Percentiles rank a stretch among this genome's conserved stretches.
Conservation (phyloP, 2,329 filamentous ascomycete species). For the Epichloe typhina region DNA sequence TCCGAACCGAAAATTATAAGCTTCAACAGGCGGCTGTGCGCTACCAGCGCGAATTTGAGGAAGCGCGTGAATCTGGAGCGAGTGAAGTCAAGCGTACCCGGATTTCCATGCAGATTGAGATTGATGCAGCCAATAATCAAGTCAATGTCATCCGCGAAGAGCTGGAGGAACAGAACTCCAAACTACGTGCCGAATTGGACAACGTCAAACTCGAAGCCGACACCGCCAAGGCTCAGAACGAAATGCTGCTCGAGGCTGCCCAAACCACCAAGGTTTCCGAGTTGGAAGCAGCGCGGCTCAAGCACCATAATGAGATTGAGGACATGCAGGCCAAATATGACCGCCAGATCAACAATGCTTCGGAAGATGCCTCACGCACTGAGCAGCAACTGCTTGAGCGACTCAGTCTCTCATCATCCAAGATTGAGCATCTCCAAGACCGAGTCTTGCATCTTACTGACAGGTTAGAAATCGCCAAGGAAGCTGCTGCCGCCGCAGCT, state of each 20-base stretch:
- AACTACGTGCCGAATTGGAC: conserved; percentile 63
- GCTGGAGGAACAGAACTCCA: conserved; percentile 65
- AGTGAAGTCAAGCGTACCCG: conserved; percentile 72
- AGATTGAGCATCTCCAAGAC: conserved; percentile 75
- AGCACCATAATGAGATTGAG: conserved; percentile 57
- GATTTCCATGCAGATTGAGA: conserved; percentile 63
- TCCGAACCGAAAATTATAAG: conserved; percentile 55
- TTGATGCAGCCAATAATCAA: conserved; percentile 74
- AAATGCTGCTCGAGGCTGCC: conserved; percentile 74
- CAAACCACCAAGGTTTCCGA: conserved; percentile 51
- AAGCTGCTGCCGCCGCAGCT: conserved; percentile 72
- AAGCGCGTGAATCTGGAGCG: conserved; percentile 66
- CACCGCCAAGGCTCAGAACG: conserved; percentile 65
- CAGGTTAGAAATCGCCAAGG: conserved; percentile 78
- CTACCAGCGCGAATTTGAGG: conserved; percentile 70
- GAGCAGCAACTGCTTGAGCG: conserved; percentile 73
- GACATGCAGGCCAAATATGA: conserved; percentile 66
- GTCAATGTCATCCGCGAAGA: conserved; percentile 73
- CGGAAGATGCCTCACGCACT: conserved; percentile 69
- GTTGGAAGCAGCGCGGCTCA: conserved; percentile 36
- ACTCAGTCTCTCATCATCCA: conserved; percentile 69
- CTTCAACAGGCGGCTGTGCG: conserved; percentile 56
- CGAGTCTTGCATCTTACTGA: conserved; percentile 77
- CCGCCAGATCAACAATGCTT: conserved; percentile 55
- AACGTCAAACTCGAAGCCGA: conserved; percentile 67